Conservation (phyloP, 345 rosid genomes). For the Microthlaspi erraticum region DNA sequence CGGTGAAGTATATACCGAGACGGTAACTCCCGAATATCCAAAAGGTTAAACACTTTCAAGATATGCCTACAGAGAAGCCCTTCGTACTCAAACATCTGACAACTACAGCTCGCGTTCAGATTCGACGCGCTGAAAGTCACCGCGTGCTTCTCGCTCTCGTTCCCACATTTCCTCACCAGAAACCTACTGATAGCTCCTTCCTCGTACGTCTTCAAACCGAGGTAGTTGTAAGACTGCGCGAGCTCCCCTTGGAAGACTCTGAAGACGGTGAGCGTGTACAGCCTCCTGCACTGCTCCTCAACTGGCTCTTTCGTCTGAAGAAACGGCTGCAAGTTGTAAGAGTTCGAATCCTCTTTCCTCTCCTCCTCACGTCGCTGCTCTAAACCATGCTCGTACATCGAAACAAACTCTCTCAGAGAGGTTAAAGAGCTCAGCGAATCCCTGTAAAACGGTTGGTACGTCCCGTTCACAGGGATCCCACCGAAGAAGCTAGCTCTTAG, state of each 20-base stretch:
- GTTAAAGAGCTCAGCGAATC: slow-evolving; percentile 57
- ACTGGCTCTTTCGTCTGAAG: slow-evolving; percentile 76
- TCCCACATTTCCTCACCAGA: slow-evolving; percentile 67
- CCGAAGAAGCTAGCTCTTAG: slow-evolving; percentile 76
- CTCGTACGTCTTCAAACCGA: slow-evolving; percentile 70
- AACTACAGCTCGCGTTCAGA: slow-evolving; percentile 68
- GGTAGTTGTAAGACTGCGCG: slow-evolving; percentile 60
- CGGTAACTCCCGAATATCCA: slow-evolving; percentile 77
- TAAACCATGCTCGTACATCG: slow-evolving; percentile 68
- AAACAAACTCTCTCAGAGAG: slow-evolving; percentile 62
- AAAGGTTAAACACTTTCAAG: slow-evolving; percentile 69
- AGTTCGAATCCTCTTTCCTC: slow-evolving; percentile 78
- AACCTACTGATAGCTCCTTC: slow-evolving; percentile 75
- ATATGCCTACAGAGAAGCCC: slow-evolving; percentile 85
- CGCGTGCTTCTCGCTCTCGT: slow-evolving; percentile 65
- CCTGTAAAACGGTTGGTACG: slow-evolving; percentile 64
- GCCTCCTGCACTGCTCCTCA: slow-evolving; percentile 80
- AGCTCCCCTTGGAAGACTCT: slow-evolving; percentile 81
- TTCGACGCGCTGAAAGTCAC: slow-evolving; percentile 73
- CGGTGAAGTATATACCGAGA: slow-evolving; percentile 71
- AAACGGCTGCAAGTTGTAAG: slow-evolving; percentile 65
- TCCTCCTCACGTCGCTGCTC: slow-evolving; percentile 82
- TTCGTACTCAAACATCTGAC: slow-evolving; percentile 92
- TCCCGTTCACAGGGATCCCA: slow-evolving; percentile 67
- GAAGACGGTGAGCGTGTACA: slow-evolving; percentile 73